Percentiles rank a stretch among this genome's conserved stretches.
phyloP scores from a whole-genome alignment of 2,329 filamentous ascomycete species.

The Colletotrichum kahawae region DNA sequence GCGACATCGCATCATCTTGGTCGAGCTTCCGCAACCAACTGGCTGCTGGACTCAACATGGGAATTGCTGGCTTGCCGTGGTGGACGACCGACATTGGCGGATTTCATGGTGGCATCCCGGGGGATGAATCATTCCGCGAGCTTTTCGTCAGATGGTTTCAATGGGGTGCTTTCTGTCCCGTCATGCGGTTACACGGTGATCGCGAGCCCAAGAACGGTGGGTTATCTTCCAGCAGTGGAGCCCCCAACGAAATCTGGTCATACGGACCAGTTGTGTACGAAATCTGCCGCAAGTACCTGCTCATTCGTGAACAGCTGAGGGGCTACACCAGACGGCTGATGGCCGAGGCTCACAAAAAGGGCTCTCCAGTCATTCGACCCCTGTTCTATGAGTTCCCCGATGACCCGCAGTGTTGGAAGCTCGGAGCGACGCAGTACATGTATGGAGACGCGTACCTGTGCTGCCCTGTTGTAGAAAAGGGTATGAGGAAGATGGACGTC shows the following conservation, averaged over 20 bases:
- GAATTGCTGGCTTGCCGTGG: slow-evolving; percentile 67
- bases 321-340: not conserved
- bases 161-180: slow-evolving; percentile 70
- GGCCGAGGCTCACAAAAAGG: not conserved
- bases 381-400: not conserved
- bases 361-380: not conserved
- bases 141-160: slow-evolving; percentile 73
- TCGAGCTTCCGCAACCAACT: slow-evolving; percentile 62
- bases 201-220: slow-evolving; percentile 53
- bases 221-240: not conserved
- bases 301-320: not conserved
- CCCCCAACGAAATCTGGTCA: not conserved
- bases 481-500: not conserved
- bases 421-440: not conserved
- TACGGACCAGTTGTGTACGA: not conserved
- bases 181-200: slow-evolving; percentile 71
- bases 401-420: not conserved
- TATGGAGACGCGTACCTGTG: not conserved
- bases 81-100: slow-evolving; percentile 76
- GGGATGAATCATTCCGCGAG: slow-evolving; percentile 61
- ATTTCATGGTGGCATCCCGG: slow-evolving; percentile 68
- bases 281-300: not conserved
- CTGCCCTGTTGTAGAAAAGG: not conserved
- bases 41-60: slow-evolving; percentile 69
- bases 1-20: slow-evolving; percentile 71